These are phyloP conservation scores for Globisporangium cylindrosporum DNA, from an alignment of 352 stramenopile genomes.

Conservation along the genomic window DNA sequence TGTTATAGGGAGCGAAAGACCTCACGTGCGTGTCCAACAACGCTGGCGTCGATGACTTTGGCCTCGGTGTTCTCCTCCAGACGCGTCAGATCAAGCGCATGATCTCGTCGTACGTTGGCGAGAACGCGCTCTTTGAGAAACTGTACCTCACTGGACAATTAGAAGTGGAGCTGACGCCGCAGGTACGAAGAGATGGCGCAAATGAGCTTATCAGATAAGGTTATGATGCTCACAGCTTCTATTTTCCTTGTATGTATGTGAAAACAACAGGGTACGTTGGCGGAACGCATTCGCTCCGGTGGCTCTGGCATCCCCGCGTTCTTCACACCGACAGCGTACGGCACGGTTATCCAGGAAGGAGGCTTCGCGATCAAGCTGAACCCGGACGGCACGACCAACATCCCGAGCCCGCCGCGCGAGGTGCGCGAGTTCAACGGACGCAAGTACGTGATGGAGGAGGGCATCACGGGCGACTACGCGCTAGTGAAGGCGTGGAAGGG, in stretches of 20 bases:
- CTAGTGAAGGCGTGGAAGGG: constrained; percentile 96
- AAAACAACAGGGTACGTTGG: constrained; percentile 81
- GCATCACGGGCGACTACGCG: constrained; percentile 91
- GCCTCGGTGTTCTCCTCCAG: constrained; percentile 91
- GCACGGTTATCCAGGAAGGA: constrained; percentile 89
- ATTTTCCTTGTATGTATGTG: neutral
- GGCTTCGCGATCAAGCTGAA: constrained; percentile 80
- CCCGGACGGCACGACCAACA: constrained; percentile 59
- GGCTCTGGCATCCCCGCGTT: constrained; percentile 95
- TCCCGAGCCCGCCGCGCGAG: constrained; percentile 69
- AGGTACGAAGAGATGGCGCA: constrained; percentile 32
- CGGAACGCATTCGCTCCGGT: constrained; percentile 89
- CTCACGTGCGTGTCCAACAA: constrained; percentile 93
- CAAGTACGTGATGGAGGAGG: constrained; percentile 96
- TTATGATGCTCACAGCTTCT: neutral
- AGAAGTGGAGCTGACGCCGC: constrained; percentile 96
- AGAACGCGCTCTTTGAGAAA: constrained; percentile 95
- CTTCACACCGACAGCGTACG: constrained; percentile 94
- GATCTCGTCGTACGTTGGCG: constrained; percentile 96
- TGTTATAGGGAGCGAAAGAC: constrained; percentile 64
- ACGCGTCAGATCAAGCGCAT: constrained; percentile 95
- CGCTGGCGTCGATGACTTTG: constrained; percentile 93
- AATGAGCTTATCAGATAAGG: no score
- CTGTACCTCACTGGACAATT: constrained; percentile 90
- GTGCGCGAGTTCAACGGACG: constrained; percentile 78